phyloP scores from a whole-genome alignment of 768 basidiomycete genomes.

The Gloeophyllum trabeum region DNA sequence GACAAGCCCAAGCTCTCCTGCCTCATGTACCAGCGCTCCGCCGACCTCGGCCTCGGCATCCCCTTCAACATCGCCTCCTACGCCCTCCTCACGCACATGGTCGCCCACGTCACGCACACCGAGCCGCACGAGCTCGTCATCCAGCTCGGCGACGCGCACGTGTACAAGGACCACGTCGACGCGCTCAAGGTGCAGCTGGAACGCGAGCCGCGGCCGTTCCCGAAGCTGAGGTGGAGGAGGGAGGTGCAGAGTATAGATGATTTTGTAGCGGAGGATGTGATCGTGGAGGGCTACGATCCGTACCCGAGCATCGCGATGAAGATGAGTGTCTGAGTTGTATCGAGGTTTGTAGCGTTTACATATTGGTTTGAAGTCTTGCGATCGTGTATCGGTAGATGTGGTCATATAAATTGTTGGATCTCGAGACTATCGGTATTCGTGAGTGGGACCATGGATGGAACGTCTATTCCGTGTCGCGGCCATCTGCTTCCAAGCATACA shows the following conservation, averaged over 20 bases:
- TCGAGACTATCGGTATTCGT: too few relatives aligned
- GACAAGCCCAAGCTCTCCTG: constrained; percentile 73
- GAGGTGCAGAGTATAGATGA: constrained; percentile 67
- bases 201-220: constrained; percentile 73
- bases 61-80: constrained; percentile 99
- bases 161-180: constrained; percentile 86
- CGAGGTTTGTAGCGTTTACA: not conserved
- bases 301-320: constrained; percentile 86
- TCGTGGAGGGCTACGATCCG: constrained; percentile 79
- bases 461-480: not conserved
- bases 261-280: constrained; percentile 70
- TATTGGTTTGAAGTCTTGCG: too few relatives aligned
- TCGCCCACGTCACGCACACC: constrained; percentile 85
- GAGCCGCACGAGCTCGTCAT: constrained; percentile 85
- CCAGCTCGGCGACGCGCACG: constrained; percentile 96
- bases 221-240: constrained; percentile 65
- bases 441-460: not conserved
- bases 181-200: constrained; percentile 77
- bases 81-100: constrained; percentile 93
- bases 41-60: constrained; percentile 93
- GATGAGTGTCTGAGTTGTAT: constrained; percentile 65
- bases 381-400: too few relatives aligned
- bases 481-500: too few relatives aligned
- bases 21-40: constrained; percentile 96
- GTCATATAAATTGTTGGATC: too few relatives aligned